A percentile compares a stretch with the other conserved stretches of the same genome.
phyloP scores from a whole-genome alignment of 129 eudicot genomes.

The Scalesia atractyloides region DNA sequence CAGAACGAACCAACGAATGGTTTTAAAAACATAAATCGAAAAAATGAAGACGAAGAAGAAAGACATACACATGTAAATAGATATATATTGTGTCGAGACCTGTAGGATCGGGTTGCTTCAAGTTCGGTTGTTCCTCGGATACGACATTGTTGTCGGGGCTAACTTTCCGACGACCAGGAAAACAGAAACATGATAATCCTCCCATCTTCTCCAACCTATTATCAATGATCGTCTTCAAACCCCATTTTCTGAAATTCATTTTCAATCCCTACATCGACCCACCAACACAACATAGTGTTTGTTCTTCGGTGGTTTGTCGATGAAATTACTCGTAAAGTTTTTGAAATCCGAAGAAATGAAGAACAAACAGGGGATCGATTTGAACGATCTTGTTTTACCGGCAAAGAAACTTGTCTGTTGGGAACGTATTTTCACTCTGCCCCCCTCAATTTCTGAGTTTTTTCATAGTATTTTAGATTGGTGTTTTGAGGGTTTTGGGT shows the following conservation, averaged over 20 bases:
- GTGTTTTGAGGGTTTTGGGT: too few relatives aligned
- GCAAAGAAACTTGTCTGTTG: not conserved
- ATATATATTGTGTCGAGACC: slow-evolving; percentile 41
- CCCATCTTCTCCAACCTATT: slow-evolving; percentile 32
- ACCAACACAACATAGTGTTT: not conserved
- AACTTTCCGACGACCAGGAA: slow-evolving; percentile 33
- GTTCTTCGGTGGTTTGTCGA: slow-evolving; percentile 9
- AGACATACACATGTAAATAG: slow-evolving; percentile 33
- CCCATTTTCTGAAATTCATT: slow-evolving; percentile 21
- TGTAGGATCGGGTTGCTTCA: slow-evolving; percentile 22
- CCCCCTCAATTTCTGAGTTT: not conserved
- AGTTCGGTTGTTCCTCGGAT: slow-evolving; percentile 18
- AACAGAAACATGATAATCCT: slow-evolving; percentile 32
- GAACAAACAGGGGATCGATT: too few relatives aligned
- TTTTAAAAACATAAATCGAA: slow-evolving; percentile 3
- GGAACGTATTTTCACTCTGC: not conserved
- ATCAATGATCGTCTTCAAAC: slow-evolving; percentile 21
- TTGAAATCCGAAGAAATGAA: not conserved
- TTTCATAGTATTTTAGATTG: not conserved
- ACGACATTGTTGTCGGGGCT: slow-evolving; percentile 21
- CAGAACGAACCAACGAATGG: not conserved
- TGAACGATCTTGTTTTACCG: not conserved
- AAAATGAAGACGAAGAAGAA: slow-evolving; percentile 33
- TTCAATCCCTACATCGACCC: not conserved
- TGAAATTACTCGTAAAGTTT: not conserved